Conservation (phyloP, 148 eudicot genomes). For the Arbutus unedo region DNA sequence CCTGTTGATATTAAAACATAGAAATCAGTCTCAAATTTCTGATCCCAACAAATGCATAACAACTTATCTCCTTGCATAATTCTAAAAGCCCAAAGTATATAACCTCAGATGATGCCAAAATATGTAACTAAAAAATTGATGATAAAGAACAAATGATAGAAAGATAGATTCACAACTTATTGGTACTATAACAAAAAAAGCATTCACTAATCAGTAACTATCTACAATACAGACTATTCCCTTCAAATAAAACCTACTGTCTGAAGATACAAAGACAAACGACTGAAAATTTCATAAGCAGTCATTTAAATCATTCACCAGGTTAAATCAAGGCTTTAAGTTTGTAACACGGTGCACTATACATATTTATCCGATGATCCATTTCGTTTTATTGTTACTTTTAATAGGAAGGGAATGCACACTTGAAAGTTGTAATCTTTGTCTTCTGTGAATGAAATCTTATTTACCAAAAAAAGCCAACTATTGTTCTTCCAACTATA, state of each 20-base stretch:
- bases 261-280: neutral
- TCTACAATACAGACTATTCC: neutral
- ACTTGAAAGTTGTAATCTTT: neutral
- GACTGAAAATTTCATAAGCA: neutral
- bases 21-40: neutral
- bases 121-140: neutral
- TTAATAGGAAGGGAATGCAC: neutral
- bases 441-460: neutral
- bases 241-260: neutral
- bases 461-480: neutral
- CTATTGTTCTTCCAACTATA: neutral
- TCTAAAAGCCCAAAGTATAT: neutral
- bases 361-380: neutral
- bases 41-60: neutral
- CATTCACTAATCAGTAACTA: neutral
- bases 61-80: neutral
- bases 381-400: neutral
- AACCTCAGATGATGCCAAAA: slow-evolving; percentile 3
- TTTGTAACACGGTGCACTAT: neutral
- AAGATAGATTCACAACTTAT: neutral
- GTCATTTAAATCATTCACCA: neutral
- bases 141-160: neutral
- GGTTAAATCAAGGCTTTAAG: neutral
- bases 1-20: slow-evolving; percentile 29
- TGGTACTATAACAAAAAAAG: neutral